Evolutionary conservation across 176 grass and related monocot species (phyloP), one percentile per base, ranked within the genome.

Genomic region (Carex scoparia): DNA sequence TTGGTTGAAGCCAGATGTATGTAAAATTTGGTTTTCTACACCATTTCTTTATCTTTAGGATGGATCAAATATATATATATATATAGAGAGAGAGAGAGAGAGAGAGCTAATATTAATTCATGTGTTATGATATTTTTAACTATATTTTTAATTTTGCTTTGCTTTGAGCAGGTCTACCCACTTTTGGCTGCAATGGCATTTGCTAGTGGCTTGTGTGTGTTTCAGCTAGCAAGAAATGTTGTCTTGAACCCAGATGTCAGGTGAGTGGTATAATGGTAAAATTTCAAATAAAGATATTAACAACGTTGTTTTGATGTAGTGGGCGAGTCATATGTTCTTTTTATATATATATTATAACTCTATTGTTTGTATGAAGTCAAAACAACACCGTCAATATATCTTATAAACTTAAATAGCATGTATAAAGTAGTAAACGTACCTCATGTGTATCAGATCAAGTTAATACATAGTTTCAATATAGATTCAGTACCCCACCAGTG

Each of bases 161-260:
- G 27, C 12, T 51, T 86, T 70, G 68, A 23, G 23, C 59, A 86
- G 85, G 85, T 86, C 1, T 86, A 86, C 53, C 72, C 62, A 44
- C 76, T 86, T 13, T 56, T 86, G 63, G 85, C 76, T 57, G 85
- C 85, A 35, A 86, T 86, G 85, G 15, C 30, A 54, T 86, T 86
- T 69, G 85, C 51, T 0, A 70, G 61, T 27, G 27, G 85, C 14
- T 4, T 86, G 30, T 86, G 85, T n/a, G 33, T 81, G 11, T 86
- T 81, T 69, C 85, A 86, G 85, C 85, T 86, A 42, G 63, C 76
- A 5, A 86, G 85, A 58, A 86, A 86, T 58, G 75, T 35, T 5
- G 58, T 86, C 28, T n/a, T 86, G 85, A 86, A 86, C 63, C 75
- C 85, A 55, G 85, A 86, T 60, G 85, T 86, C 62, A 86, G 85